Conservation (phyloP, 257 asterid genomes). For the Solanum chilense region DNA sequence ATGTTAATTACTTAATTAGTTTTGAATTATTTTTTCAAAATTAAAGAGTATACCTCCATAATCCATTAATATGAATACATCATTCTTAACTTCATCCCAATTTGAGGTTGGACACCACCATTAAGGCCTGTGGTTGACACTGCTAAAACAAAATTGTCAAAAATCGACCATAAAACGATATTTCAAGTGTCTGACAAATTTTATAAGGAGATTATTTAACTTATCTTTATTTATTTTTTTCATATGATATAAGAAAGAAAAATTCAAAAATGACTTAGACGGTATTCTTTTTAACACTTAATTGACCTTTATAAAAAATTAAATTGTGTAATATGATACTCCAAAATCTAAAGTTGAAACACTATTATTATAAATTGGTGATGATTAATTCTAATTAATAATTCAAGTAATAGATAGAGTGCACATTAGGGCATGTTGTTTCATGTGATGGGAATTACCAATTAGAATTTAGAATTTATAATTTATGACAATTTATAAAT, state of each 20-base stretch:
- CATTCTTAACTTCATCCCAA: too few relatives aligned
- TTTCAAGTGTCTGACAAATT: too few relatives aligned
- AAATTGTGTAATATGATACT: neutral
- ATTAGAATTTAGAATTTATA: neutral
- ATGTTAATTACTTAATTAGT: neutral
- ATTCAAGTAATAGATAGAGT: neutral
- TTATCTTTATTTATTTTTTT: too few relatives aligned
- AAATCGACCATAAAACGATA: too few relatives aligned
- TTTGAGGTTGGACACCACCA: neutral
- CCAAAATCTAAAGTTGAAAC: neutral
- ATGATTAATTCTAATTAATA: neutral
- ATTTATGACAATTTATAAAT: neutral
- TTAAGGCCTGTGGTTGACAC: too few relatives aligned
- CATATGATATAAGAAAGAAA: too few relatives aligned
- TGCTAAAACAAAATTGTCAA: too few relatives aligned
- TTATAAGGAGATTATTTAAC: neutral
- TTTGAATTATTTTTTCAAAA: too few relatives aligned
- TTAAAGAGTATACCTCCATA: too few relatives aligned
- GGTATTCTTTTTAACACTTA: neutral
- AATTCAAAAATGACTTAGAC: too few relatives aligned
- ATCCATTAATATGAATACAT: too few relatives aligned
- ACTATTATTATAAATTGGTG: neutral
- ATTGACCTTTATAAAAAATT: too few relatives aligned
- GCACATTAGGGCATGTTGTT: neutral
- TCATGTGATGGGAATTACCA: neutral